phyloP scores from a whole-genome alignment of 2,329 filamentous ascomycete genomes.

The Aspergillus arachidicola region DNA sequence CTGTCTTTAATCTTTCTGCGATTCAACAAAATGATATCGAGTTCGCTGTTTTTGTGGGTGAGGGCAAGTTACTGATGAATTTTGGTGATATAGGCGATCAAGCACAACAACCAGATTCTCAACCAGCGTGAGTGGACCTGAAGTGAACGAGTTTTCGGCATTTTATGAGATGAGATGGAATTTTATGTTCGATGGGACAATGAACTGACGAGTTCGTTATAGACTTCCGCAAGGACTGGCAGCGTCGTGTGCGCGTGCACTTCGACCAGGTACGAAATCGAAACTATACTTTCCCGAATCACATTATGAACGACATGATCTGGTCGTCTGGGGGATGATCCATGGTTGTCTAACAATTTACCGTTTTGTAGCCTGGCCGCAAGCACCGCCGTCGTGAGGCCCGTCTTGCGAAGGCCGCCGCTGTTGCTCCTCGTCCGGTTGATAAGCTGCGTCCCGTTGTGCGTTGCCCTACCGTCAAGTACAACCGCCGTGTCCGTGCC shows the following conservation, averaged over 20 bases:
- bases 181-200: slow-evolving; percentile 20
- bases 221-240: slow-evolving; percentile 99
- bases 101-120: slow-evolving; percentile 98
- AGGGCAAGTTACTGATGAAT: slow-evolving; percentile 20
- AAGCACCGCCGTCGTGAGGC: slow-evolving; percentile 91
- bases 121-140: slow-evolving; percentile 77
- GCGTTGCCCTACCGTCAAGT: slow-evolving; percentile 96
- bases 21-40: slow-evolving; percentile 20
- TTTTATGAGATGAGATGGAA: slow-evolving; percentile 10
- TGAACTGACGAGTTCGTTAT: slow-evolving; percentile 32
- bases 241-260: slow-evolving; percentile 97
- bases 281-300: slow-evolving; percentile 16
- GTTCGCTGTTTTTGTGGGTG: slow-evolving; percentile 8
- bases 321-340: slow-evolving; percentile 10
- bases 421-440: slow-evolving; percentile 92
- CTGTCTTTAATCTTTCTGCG: slow-evolving; percentile 10
- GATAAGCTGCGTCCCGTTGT: slow-evolving; percentile 96
- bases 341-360: slow-evolving; percentile 40
- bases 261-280: slow-evolving; percentile 92
- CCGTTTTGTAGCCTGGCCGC: slow-evolving; percentile 77
- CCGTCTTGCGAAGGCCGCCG: slow-evolving; percentile 91
- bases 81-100: slow-evolving; percentile 75
- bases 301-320: slow-evolving; percentile 19
- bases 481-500: slow-evolving; percentile 96
- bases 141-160: not conserved